These are phyloP conservation scores for Pseudomassariella vexata DNA, from an alignment of 2,329 filamentous ascomycete species.

Conservation along the genomic window DNA sequence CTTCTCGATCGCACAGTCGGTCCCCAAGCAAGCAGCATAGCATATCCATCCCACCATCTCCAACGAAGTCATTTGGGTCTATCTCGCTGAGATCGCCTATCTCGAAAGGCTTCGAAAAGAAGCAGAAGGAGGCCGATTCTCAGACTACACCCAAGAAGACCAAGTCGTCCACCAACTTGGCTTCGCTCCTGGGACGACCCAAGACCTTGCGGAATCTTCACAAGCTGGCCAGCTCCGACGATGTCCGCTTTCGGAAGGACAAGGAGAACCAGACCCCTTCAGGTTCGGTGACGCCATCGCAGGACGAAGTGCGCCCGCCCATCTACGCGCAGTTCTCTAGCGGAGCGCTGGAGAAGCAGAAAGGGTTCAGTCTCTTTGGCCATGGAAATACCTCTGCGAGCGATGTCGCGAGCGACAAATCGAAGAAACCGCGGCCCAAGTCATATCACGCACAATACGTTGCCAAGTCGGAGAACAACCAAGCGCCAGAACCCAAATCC, in stretches of 20 bases:
- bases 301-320: conserved; percentile 51
- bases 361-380: conserved; percentile 6
- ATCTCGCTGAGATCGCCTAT: conserved; percentile 33
- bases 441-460: conserved; percentile 39
- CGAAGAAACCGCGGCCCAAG: conserved; percentile 40
- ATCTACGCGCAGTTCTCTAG: conserved; percentile 74
- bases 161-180: conserved; percentile 81
- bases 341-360: conserved; percentile 23
- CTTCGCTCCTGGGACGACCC: conserved; percentile 65
- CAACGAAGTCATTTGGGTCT: conserved; percentile 19
- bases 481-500: conserved; percentile 11
- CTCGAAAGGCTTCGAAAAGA: conserved; percentile 30
- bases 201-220: conserved; percentile 67
- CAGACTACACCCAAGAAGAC: conserved; percentile 66
- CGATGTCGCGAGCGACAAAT: conserved; percentile 13
- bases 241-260: conserved; percentile 50
- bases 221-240: conserved; percentile 43
- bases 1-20: conserved; percentile 19
- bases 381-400: conserved; percentile 12
- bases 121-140: conserved; percentile 33
- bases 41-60: conserved; percentile 15
- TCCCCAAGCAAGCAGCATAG: conserved; percentile 17
- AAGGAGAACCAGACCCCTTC: conserved; percentile 77
- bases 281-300: conserved; percentile 32
- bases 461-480: conserved; percentile 13